Percentiles rank a stretch among this genome's conserved stretches.
These are phyloP conservation scores for Aspergillus versicolor DNA, from an alignment of 2,329 filamentous ascomycete genomes.

Conservation along the genomic window DNA sequence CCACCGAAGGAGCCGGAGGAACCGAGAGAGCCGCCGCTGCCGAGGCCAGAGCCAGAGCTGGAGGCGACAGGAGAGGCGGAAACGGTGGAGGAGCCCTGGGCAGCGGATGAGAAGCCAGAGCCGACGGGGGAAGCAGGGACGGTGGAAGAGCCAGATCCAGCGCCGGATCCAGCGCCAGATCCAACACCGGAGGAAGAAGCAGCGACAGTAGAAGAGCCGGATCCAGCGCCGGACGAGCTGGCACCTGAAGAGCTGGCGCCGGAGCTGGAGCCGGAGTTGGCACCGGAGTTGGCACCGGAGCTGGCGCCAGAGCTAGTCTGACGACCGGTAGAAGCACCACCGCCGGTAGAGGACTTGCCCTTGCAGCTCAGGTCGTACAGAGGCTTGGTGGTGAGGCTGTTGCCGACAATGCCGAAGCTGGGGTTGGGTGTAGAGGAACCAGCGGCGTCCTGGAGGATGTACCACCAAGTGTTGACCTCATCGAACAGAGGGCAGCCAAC, in stretches of 20 bases:
- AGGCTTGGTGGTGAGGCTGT: constrained; percentile 35
- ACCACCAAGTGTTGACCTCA: constrained; percentile 45
- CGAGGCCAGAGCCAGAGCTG: background rate
- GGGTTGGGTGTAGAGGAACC: constrained; percentile 30
- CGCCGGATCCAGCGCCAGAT: background rate
- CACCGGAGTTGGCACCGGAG: constrained; percentile 16
- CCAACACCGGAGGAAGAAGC: constrained; percentile 8
- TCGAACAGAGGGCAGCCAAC: constrained; percentile 65
- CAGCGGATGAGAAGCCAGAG: constrained; percentile 17
- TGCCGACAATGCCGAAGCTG: constrained; percentile 41
- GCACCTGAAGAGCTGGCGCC: constrained; percentile 14
- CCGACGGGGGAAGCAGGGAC: constrained; percentile 2
- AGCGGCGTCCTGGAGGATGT: constrained; percentile 39
- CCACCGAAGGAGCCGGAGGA: constrained; percentile 1
- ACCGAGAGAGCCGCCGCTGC: background rate
- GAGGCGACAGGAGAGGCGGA: background rate
- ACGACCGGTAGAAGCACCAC: too few species aligned
- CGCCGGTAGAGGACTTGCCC: too few species aligned
- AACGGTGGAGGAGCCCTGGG: background rate
- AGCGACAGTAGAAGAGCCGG: constrained; percentile 5
- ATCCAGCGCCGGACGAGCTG: constrained; percentile 6
- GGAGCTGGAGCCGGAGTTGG: constrained; percentile 15
- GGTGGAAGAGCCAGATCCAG: constrained; percentile 2
- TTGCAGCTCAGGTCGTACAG: constrained; percentile 39
- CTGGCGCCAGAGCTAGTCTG: too few species aligned